phyloP scores from a whole-genome alignment of 805 yeast genomes.

The Kuraishia cidri region DNA sequence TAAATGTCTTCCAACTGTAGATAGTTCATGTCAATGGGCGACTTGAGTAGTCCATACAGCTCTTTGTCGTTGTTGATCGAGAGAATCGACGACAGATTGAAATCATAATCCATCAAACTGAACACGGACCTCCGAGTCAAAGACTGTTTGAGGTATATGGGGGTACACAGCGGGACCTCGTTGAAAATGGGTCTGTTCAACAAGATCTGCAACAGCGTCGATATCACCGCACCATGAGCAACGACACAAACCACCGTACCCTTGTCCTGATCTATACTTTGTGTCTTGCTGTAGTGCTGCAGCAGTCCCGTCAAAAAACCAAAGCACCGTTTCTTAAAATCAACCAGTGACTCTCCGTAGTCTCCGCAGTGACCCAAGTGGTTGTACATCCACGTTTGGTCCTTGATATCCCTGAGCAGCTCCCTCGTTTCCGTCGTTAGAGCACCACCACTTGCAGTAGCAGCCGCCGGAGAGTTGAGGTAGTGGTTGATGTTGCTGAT shows the following conservation, averaged over 20 bases:
- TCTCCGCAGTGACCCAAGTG: constrained; percentile 32
- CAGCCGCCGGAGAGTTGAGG: constrained; percentile 15
- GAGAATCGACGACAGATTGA: constrained; percentile 17
- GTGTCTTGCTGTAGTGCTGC: constrained; percentile 17
- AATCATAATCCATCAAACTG: constrained; percentile 22
- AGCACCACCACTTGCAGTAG: too few species aligned
- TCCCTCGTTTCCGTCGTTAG: too few species aligned
- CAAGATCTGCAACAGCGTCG: constrained; percentile 26
- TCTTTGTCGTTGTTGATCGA: constrained; percentile 14
- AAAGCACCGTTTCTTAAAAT: constrained; percentile 25
- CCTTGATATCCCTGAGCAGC: constrained; percentile 12
- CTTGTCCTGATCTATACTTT: constrained; percentile 16
- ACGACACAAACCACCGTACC: constrained; percentile 22
- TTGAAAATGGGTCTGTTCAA: constrained; percentile 25
- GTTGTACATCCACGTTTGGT: constrained; percentile 22
- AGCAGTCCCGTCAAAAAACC: constrained; percentile 22
- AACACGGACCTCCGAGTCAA: constrained; percentile 13
- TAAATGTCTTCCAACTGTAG: constrained; percentile 15
- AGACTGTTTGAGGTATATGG: constrained; percentile 21
- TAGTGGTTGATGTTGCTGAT: constrained; percentile 27
- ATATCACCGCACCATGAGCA: constrained; percentile 35
- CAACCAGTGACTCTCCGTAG: constrained; percentile 27
- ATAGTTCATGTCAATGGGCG: constrained; percentile 15
- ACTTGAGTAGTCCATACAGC: constrained; percentile 12
- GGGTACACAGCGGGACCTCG: constrained; percentile 29